phyloP scores from a whole-genome alignment of 163 green algal genomes.

The Chlamydomonas reinhardtii region DNA sequence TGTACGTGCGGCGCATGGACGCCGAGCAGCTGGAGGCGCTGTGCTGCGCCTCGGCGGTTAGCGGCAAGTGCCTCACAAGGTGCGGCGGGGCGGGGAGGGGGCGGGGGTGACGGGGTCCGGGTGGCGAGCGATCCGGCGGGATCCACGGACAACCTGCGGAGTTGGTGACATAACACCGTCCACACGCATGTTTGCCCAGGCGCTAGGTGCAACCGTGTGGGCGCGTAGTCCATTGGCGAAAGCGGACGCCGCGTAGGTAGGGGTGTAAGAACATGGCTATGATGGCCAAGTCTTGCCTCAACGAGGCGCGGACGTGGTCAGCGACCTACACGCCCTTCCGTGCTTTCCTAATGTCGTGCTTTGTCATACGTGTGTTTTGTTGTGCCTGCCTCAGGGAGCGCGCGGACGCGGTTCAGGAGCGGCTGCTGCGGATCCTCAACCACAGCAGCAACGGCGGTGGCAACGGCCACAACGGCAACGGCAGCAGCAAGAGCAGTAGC shows the following conservation, averaged over 20 bases:
- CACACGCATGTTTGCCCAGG: too few relatives aligned
- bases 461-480: not conserved
- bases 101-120: not conserved
- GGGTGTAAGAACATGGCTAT: too few relatives aligned
- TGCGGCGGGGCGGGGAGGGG: not conserved
- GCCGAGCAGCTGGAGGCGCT: constrained; percentile 48
- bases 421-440: constrained; percentile 30
- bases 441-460: not conserved
- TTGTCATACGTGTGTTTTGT: too few relatives aligned
- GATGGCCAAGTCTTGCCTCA: too few relatives aligned
- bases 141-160: too few relatives aligned
- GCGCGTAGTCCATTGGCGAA: too few relatives aligned
- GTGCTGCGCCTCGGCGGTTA: constrained; percentile 44
- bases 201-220: too few relatives aligned
- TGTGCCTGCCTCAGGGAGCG: not conserved
- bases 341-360: too few relatives aligned
- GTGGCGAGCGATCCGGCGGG: not conserved
- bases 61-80: constrained; percentile 30
- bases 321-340: too few relatives aligned
- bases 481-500: not conserved
- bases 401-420: constrained; percentile 32
- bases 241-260: too few relatives aligned
- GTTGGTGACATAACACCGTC: too few relatives aligned
- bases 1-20: constrained; percentile 21
- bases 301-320: too few relatives aligned